phyloP scores from a whole-genome alignment of 352 stramenopile genomes.

The Globisporangium lucens region DNA sequence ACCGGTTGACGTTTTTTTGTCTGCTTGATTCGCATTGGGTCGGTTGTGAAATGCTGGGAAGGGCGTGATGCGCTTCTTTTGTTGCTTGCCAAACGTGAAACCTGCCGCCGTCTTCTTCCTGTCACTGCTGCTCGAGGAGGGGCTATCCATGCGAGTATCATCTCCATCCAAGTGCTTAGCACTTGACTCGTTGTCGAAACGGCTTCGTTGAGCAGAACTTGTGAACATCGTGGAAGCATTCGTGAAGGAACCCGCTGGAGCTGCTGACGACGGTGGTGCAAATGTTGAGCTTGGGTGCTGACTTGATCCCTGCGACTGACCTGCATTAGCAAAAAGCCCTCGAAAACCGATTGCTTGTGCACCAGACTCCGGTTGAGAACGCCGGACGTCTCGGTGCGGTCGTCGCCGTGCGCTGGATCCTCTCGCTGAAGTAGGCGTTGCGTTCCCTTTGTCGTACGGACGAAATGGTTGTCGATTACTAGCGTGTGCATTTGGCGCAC shows the following conservation, averaged over 20 bases:
- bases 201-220: not conserved
- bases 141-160: constrained; percentile 9
- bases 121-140: not conserved
- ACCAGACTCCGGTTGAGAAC: not conserved
- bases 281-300: not conserved
- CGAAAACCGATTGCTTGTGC: not conserved
- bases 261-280: not conserved
- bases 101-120: constrained; percentile 6
- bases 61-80: constrained; percentile 9
- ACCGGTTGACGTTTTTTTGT: not conserved
- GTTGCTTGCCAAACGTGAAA: constrained; percentile 5
- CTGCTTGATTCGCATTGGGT: not conserved
- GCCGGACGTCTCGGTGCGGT: not conserved
- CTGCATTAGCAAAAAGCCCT: not conserved
- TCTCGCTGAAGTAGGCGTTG: not conserved
- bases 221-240: not conserved
- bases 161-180: constrained; percentile 2
- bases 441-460: constrained; percentile 13
- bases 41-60: constrained; percentile 7
- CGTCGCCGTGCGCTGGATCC: not conserved
- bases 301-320: not conserved
- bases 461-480: constrained; percentile 2
- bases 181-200: not conserved
- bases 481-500: not conserved
- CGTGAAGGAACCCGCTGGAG: not conserved